Conservation (phyloP, 192 early-diverging fungal species). For the Backusella circina region DNA sequence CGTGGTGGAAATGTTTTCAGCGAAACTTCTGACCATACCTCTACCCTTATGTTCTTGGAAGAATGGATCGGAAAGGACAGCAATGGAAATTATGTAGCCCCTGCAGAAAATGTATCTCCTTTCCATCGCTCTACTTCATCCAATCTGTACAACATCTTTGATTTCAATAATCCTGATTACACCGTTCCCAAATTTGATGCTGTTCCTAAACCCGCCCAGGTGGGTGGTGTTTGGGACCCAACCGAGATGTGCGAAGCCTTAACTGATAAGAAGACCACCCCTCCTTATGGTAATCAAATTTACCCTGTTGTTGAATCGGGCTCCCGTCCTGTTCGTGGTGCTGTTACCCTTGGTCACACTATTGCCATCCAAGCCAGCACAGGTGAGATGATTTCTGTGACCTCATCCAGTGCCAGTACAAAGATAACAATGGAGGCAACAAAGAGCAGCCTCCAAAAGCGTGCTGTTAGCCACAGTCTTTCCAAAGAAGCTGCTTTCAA, state of each 20-base stretch:
- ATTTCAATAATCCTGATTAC: constrained; percentile 25
- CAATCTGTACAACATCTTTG: constrained; percentile 14
- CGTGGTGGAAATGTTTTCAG: constrained; percentile 18
- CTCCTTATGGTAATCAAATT: constrained; percentile 17
- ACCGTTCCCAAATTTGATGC: constrained; percentile 5
- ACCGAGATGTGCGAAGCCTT: constrained; percentile 9
- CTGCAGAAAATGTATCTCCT: not conserved
- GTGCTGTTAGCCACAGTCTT: not conserved
- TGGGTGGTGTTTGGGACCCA: constrained; percentile 13
- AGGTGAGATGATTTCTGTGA: not conserved
- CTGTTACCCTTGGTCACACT: constrained; percentile 8
- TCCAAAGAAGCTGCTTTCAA: not conserved
- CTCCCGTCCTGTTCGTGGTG: constrained; percentile 13
- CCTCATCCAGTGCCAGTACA: not conserved
- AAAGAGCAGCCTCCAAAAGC: not conserved
- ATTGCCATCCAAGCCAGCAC: not conserved
- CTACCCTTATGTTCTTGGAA: constrained; percentile 16
- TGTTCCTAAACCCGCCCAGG: constrained; percentile 7
- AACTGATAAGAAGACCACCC: not conserved
- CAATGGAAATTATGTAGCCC: constrained; percentile 3
- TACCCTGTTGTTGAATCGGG: constrained; percentile 13
- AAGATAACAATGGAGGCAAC: not conserved
- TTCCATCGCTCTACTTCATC: constrained; percentile 11
- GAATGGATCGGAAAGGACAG: constrained; percentile 17
- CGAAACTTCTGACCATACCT: constrained; percentile 19